Conservation (phyloP, 306 rosid genomes). For the Pterocarpus macrocarpus region DNA sequence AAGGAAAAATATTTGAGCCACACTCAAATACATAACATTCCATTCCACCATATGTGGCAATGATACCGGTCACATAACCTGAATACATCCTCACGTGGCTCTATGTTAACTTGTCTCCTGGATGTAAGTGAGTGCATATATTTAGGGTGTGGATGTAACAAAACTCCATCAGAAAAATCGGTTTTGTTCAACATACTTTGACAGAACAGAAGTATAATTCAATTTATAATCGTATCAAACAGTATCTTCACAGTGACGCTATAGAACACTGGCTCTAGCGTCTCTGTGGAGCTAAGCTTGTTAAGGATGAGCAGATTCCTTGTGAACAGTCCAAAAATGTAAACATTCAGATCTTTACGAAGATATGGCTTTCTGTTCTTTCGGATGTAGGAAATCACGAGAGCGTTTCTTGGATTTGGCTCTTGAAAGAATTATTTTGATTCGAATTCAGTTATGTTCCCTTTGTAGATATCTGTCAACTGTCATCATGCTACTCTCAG, state of each 20-base stretch:
- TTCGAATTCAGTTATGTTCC: not conserved
- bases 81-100: too few relatives aligned
- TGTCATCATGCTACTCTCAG: not conserved
- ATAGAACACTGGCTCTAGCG: not conserved
- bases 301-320: not conserved
- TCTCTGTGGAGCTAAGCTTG: not conserved
- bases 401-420: not conserved
- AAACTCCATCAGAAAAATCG: not conserved
- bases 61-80: too few relatives aligned
- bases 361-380: not conserved
- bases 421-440: not conserved
- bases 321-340: not conserved
- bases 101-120: too few relatives aligned
- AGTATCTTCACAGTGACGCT: not conserved
- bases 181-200: not conserved
- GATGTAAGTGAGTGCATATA: too few relatives aligned
- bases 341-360: not conserved
- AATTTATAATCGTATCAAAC: not conserved
- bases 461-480: not conserved
- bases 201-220: not conserved
- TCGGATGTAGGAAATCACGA: not conserved
- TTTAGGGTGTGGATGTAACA: too few relatives aligned
- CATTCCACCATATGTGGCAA: too few relatives aligned
- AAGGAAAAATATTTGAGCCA: too few relatives aligned
- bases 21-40: too few relatives aligned